Base-by-base conservation (phyloP, 2,329 filamentous ascomycete genomes). In the Fusarium abutilonis region DNA sequence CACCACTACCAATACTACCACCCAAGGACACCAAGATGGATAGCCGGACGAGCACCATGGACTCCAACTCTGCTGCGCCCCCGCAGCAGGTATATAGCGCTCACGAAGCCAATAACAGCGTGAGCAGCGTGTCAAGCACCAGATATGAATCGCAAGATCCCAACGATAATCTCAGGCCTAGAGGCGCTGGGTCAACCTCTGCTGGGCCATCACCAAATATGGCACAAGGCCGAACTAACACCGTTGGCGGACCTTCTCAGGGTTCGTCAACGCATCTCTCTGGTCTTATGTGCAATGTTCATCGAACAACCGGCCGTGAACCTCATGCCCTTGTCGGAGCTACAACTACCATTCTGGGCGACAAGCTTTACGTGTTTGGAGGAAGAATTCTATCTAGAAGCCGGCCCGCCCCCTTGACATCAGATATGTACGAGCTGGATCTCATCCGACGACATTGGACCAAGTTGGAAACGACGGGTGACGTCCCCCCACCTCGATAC, bases 361-460 rank as follows among this genome's bases (percentile, higher is more conserved):
- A 99, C 76, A 97, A 96, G 75, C 83, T 99, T 19, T 99, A 97
- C 74, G 93, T 98, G 4, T 99, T 98, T 79, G 95, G 95, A 42
- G 95, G 95, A 8, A 86, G 94, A 49, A 87, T 96, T 67, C 79
- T 98, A 47, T 97, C 95, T 13, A 83, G 92, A 66, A 94, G 88
- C 63, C 87, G 91, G 52, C 92, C 93, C 9, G 82, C 84, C 6
- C 89, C 92, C 46, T 80, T 99, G 60, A 97, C 93, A 1, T 89
- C 93, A 6, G 92, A 97, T 71, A 80, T 99, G 57, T 98, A 97
- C 76, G 94, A 98, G 75, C 80, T 99, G 52, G 94, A 99, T 74
- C 83, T 99, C 41, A 91, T 97, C 62, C 86, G 89, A 50, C 86
- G 95, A 55, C 93, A 98, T 76, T 99, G 95, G 95, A 92, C 89